phyloP scores from a whole-genome alignment of 805 yeast genomes.

The Ogataea ganodermae region DNA sequence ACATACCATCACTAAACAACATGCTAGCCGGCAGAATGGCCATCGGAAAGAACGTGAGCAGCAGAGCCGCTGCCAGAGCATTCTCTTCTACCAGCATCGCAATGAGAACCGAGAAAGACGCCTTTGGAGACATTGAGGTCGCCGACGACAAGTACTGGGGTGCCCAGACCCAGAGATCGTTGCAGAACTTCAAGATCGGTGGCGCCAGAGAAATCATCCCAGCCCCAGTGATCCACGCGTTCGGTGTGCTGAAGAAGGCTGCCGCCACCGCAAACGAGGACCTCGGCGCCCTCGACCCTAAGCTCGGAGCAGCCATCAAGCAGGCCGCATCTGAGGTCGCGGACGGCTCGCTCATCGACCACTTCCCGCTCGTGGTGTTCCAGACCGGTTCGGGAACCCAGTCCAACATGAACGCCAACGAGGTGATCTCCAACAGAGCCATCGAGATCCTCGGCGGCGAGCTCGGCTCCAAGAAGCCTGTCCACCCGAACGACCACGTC shows the following conservation, averaged over 20 bases:
- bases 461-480: constrained; percentile 89
- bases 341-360: constrained; percentile 87
- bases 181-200: constrained; percentile 93
- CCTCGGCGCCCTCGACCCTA: constrained; percentile 82
- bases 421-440: constrained; percentile 97
- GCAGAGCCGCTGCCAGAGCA: constrained; percentile 27
- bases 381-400: constrained; percentile 99
- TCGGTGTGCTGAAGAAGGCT: constrained; percentile 91
- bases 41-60: constrained; percentile 11
- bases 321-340: constrained; percentile 94
- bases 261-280: constrained; percentile 88
- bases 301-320: constrained; percentile 80
- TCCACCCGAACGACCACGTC: constrained; percentile 98
- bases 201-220: constrained; percentile 91
- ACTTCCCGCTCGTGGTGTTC: constrained; percentile 97
- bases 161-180: constrained; percentile 95
- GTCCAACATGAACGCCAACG: constrained; percentile 98
- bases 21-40: constrained; percentile 32
- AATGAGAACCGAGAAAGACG: constrained; percentile 84
- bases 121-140: constrained; percentile 95
- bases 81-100: constrained; percentile 33
- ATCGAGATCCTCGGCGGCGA: constrained; percentile 93
- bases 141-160: constrained; percentile 92
- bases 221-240: constrained; percentile 84
- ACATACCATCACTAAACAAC: no score